Conservation (phyloP, 2,329 filamentous ascomycete genomes). For the Apiospora phragmitis region DNA sequence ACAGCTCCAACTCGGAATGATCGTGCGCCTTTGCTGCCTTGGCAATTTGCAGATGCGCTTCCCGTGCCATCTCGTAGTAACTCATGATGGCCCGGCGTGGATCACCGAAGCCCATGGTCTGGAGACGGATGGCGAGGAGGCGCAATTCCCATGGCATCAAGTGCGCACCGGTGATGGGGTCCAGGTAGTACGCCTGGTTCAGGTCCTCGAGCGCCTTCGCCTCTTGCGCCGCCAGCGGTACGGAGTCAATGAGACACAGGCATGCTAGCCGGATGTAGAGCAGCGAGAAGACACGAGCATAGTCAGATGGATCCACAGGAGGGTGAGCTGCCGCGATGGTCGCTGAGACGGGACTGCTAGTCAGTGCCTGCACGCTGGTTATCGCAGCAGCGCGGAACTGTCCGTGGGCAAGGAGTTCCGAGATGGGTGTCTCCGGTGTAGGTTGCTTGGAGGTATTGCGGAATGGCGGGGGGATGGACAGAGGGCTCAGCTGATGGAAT, state of each 20-base stretch:
- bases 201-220: slow-evolving; percentile 65
- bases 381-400: slow-evolving; percentile 81
- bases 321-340: slow-evolving; percentile 35
- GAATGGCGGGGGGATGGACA: slow-evolving; percentile 64
- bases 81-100: slow-evolving; percentile 82
- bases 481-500: slow-evolving; percentile 76
- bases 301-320: slow-evolving; percentile 53
- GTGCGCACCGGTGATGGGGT: slow-evolving; percentile 55
- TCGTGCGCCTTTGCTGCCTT: slow-evolving; percentile 46
- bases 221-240: slow-evolving; percentile 67
- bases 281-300: slow-evolving; percentile 69
- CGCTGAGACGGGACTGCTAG: slow-evolving; percentile 40
- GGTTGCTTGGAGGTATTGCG: slow-evolving; percentile 68
- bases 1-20: slow-evolving; percentile 60
- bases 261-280: slow-evolving; percentile 82
- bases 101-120: slow-evolving; percentile 85
- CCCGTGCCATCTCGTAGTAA: slow-evolving; percentile 83
- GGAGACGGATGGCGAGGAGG: slow-evolving; percentile 78
- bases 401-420: slow-evolving; percentile 66
- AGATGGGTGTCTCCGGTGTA: slow-evolving; percentile 61
- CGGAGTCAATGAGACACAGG: slow-evolving; percentile 75
- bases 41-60: slow-evolving; percentile 65
- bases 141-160: slow-evolving; percentile 87
- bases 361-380: slow-evolving; percentile 62
- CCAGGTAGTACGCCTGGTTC: slow-evolving; percentile 57